Evolutionary conservation across 768 basidiomycete genomes (phyloP).

Genomic region (Kwoniella sp.): DNA sequence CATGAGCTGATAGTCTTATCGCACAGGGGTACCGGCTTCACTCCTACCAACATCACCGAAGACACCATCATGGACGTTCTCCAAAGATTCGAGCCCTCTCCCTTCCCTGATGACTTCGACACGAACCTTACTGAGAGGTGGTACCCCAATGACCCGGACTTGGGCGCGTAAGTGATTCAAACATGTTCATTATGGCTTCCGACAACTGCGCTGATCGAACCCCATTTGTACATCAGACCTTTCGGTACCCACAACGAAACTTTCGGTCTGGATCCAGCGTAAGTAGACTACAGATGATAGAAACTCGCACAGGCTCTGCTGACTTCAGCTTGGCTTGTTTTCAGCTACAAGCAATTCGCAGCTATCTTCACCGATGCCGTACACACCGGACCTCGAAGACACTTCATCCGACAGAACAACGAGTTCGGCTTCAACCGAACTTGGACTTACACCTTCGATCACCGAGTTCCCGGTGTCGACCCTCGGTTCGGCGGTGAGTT

Average conservation of each 20-base stretch:
- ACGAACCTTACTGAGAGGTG: constrained; percentile 10
- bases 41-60: constrained; percentile 12
- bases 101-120: constrained; percentile 4
- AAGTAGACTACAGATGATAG: neutral
- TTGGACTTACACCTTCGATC: constrained; percentile 50
- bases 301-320: no score
- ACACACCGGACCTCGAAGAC: constrained; percentile 44
- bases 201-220: neutral
- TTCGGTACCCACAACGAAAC: constrained; percentile 50
- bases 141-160: constrained; percentile 8
- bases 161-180: constrained; percentile 10
- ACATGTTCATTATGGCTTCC: neutral
- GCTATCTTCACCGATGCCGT: constrained; percentile 44
- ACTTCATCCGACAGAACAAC: constrained; percentile 41
- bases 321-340: neutral
- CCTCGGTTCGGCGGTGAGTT: constrained; percentile 15
- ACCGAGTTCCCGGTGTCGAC: neutral
- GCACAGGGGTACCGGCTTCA: constrained; percentile 4
- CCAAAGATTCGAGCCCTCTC: neutral
- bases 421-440: constrained; percentile 32
- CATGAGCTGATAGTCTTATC: neutral
- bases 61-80: neutral
- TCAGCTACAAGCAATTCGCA: constrained; percentile 43
- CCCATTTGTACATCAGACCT: constrained; percentile 30
- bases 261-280: constrained; percentile 41